Evolutionary conservation across 2,329 filamentous ascomycete genomes (phyloP).

Genomic region (Aspergillus sp.): DNA sequence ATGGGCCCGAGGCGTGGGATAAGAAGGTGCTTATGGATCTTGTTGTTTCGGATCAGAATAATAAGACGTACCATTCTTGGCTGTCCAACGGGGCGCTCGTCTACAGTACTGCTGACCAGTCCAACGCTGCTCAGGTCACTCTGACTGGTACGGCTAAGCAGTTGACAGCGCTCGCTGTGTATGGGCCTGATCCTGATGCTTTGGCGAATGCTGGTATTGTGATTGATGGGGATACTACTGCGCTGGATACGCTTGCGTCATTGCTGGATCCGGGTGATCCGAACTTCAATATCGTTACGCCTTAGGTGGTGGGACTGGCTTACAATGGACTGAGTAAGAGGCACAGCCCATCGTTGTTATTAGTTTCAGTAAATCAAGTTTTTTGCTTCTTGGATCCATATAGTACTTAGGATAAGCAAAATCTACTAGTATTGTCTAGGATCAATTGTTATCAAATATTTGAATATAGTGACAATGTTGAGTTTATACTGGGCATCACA

Average conservation of each 20-base stretch:
- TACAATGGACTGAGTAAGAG: no score
- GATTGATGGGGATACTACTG: background rate
- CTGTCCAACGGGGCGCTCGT: constrained; percentile 12
- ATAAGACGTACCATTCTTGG: background rate
- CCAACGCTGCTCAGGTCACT: background rate
- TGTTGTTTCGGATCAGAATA: background rate
- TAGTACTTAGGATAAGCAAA: no score
- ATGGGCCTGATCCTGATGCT: background rate
- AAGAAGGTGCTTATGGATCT: constrained; percentile 1
- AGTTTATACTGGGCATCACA: no score
- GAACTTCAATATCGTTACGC: constrained; percentile 13
- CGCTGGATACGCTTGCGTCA: background rate
- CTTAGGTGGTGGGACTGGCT: background rate
- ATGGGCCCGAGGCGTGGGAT: constrained; percentile 10
- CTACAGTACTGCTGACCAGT: background rate
- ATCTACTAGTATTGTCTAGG: no score
- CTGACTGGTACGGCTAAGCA: constrained; percentile 1
- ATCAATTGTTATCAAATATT: rapidly evolving
- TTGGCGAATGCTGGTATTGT: background rate
- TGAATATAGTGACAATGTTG: no score
- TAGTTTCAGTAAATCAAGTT: no score
- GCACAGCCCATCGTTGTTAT: no score
- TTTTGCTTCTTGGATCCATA: no score
- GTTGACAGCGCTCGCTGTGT: constrained; percentile 1
- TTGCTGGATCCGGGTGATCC: constrained; percentile 10